Evolutionary conservation across 2,329 filamentous ascomycete species (phyloP), one percentile per base, ranked within the genome.

Genomic region (Pyrenophora tritici-repentis): DNA sequence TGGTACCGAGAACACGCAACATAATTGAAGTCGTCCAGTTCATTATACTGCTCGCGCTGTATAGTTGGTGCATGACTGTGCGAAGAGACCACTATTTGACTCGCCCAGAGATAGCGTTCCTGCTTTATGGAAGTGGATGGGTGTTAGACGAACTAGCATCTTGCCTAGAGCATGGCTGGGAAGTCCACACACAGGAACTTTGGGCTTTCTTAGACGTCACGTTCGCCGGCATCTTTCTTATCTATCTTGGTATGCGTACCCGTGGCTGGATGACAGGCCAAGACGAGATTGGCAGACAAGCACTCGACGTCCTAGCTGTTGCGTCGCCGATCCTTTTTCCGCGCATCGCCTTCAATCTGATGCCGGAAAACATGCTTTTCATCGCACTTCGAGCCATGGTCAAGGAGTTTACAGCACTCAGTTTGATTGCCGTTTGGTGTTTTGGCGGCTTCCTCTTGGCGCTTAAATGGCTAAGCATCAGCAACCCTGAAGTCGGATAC

Each of bases 121-220:
- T 84, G 20, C 70, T 93, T 1, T 95, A 90, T 66, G 84, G 86
- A 1, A 83, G 87, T 55, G 90, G 90, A 14, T 94, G 90, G 90
- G 85, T 85, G 2, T 75, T 92, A 26, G 89, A 93, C 67, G 88
- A 91, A 65, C 84, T 90, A 63, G 86, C 88, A 1, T 90, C 88
- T 0, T 86, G 91, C 22, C 72, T 90, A 13, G 89, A 90, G 58
- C 90, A 94, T 67, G 80, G 83, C 42, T 85, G 89, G 89, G 83
- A 85, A 50, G 90, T 94, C 1, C 92, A 94, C 66, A 91, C 90
- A 0, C 89, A 95, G 70, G 93, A 94, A 62, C 76, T 95, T 3
- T 95, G 90, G 90, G 91, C 89, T 0, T 94, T 95, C 64, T 81
- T 95, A 13, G 90, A 94, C 68, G 85, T 93, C 39, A 85, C 84